Evolutionary conservation across 257 asterid genomes (phyloP).

Genomic region (Linderniella brevidens): DNA sequence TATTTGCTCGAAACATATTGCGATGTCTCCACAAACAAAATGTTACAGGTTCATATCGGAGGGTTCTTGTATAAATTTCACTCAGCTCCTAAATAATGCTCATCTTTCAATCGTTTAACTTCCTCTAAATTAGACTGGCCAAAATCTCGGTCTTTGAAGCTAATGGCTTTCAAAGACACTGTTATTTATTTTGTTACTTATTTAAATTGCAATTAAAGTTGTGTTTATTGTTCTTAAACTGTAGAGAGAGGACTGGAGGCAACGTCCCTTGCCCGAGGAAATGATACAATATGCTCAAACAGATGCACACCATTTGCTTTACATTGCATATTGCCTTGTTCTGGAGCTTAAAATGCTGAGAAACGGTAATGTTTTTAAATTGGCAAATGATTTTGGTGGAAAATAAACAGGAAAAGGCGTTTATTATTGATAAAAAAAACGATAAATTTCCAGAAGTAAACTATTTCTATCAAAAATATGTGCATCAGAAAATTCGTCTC

Average conservation of each 20-base stretch:
- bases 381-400: neutral
- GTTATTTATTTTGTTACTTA: too few species aligned
- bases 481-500: conserved; percentile 75
- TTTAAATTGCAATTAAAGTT: neutral
- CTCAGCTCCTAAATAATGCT: neutral
- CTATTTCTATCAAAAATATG: conserved; percentile 31
- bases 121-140: too few species aligned
- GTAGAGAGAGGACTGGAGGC: conserved; percentile 98
- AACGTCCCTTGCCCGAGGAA: conserved; percentile 74
- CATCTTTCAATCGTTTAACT: conserved; percentile 7
- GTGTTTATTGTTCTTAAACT: conserved; percentile 13
- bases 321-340: conserved; percentile 46
- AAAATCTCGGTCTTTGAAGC: too few species aligned
- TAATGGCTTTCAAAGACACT: too few species aligned
- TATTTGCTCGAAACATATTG: conserved; percentile 76
- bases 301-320: conserved; percentile 76
- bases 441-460: conserved; percentile 10
- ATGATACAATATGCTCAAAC: conserved; percentile 80
- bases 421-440: too few species aligned
- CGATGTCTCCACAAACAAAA: conserved; percentile 51
- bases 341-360: conserved; percentile 50
- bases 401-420: too few species aligned
- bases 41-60: conserved; percentile 82
- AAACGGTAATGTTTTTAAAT: conserved; percentile 28
- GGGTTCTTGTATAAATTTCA: conserved; percentile 8